phyloP scores from a whole-genome alignment of 140 eudicot species.

The Senecio squalidus region DNA sequence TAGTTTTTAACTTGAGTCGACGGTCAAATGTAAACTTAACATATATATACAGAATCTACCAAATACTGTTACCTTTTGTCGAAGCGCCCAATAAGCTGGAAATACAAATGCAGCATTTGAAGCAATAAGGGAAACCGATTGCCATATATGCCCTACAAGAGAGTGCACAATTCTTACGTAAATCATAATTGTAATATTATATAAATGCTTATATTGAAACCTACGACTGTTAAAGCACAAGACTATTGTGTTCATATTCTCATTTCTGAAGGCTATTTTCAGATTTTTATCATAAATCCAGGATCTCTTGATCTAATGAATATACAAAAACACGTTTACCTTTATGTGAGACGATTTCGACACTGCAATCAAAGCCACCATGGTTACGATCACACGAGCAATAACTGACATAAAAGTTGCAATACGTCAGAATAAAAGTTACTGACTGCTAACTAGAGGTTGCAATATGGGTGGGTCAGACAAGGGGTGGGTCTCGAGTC shows the following conservation, averaged over 20 bases:
- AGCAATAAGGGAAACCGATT: slow-evolving; percentile 81
- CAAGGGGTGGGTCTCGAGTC: too few relatives aligned
- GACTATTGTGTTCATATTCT: neutral
- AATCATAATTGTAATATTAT: neutral
- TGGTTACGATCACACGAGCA: slow-evolving; percentile 81
- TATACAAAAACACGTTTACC: slow-evolving; percentile 39
- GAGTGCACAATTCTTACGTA: neutral
- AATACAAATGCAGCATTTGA: slow-evolving; percentile 92
- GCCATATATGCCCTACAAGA: slow-evolving; percentile 82
- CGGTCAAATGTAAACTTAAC: neutral
- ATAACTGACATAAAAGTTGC: slow-evolving; percentile 42
- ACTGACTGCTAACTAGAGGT: neutral
- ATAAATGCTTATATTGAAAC: neutral
- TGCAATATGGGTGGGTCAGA: neutral
- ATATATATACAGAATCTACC: neutral
- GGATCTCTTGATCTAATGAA: neutral
- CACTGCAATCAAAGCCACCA: slow-evolving; percentile 94
- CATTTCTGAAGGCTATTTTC: neutral
- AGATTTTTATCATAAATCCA: neutral
- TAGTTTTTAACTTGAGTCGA: neutral
- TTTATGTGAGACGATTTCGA: slow-evolving; percentile 66
- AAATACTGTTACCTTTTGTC: slow-evolving; percentile 53
- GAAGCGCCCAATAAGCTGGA: slow-evolving; percentile 94
- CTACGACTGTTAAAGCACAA: neutral
- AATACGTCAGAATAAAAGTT: slow-evolving; percentile 7